Base-by-base conservation (phyloP, 805 yeast species). In the Kodamaea laetipori region DNA sequence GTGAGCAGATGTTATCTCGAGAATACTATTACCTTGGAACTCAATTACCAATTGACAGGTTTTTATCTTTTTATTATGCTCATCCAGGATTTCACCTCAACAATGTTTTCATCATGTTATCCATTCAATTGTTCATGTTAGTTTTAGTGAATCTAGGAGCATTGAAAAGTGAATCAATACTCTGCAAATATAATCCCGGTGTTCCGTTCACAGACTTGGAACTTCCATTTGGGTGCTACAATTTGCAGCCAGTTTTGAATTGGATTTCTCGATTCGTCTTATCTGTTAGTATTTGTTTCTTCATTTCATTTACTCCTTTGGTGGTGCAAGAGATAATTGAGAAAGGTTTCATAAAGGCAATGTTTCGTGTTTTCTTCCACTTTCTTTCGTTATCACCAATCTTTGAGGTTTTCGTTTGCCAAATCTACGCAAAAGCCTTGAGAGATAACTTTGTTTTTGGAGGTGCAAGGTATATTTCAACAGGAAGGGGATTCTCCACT, bases 31-130 rank as follows among this genome's bases (percentile, higher is more conserved):
- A 87, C 63, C 64, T 92, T 47, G 97, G 98, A 1, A 88, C 96
- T 2, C 88, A 82, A 54, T 69, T 92, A 43, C 96, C 97, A 2
- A 73, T 90, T 34, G 97, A 92, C 61, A 67, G 97, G 38, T 90
- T 92, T 67, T 66, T 92, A 41, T 88, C 97, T 0, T 92, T 92
- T 65, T 92, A 87, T 64, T 92, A 92, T 66, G 98, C 98, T 0
- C 98, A 92, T 63, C 92, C 97, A 8, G 98, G 98, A 4, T 92
- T 92, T 69, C 98, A 92, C 64, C 71, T 92, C 54, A 92, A 92
- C 62, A 92, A 92, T 60, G 71, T 90, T 52, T 87, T 90, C 56
- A 92, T 92, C 49, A 82, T 89, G 54, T 63, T 89, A 27, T 89
- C 97, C 0, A 82, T 90, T n/a, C 94, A 88, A 56, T 61, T 89